phyloP scores from a whole-genome alignment of 2,329 filamentous ascomycete species.

The Dendrostoma leiphaemia region DNA sequence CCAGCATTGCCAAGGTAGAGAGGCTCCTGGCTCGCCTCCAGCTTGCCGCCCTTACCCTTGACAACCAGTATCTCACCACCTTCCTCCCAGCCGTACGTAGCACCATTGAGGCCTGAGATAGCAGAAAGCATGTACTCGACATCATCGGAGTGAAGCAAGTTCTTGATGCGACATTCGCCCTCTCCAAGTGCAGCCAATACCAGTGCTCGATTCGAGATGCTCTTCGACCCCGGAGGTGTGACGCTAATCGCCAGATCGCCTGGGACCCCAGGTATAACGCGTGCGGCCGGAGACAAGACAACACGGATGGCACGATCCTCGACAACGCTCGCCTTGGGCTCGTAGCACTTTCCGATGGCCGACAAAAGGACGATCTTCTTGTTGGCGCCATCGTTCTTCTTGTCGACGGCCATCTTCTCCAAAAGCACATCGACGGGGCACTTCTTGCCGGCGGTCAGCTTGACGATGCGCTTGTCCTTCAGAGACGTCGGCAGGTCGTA shows the following conservation, averaged over 20 bases:
- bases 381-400: slow-evolving; percentile 93
- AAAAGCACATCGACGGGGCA: slow-evolving; percentile 85
- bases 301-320: slow-evolving; percentile 80
- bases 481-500: slow-evolving; percentile 87
- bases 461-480: slow-evolving; percentile 77
- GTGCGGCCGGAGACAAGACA: slow-evolving; percentile 75
- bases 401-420: slow-evolving; percentile 94
- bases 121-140: slow-evolving; percentile 96
- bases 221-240: slow-evolving; percentile 92
- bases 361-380: slow-evolving; percentile 96
- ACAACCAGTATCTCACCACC: slow-evolving; percentile 89
- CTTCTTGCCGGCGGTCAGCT: slow-evolving; percentile 78
- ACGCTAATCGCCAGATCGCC: slow-evolving; percentile 67
- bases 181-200: slow-evolving; percentile 88
- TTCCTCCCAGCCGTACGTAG: slow-evolving; percentile 90
- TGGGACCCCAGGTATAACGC: slow-evolving; percentile 71
- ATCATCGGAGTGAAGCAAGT: slow-evolving; percentile 93
- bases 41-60: slow-evolving; percentile 82
- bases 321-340: slow-evolving; percentile 87
- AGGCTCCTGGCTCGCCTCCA: slow-evolving; percentile 71
- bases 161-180: slow-evolving; percentile 84
- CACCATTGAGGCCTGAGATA: slow-evolving; percentile 79
- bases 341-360: slow-evolving; percentile 83
- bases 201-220: slow-evolving; percentile 92
- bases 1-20: slow-evolving; percentile 96